phyloP scores from a whole-genome alignment of 305 asterid species.

The Fraxinus nigra region DNA sequence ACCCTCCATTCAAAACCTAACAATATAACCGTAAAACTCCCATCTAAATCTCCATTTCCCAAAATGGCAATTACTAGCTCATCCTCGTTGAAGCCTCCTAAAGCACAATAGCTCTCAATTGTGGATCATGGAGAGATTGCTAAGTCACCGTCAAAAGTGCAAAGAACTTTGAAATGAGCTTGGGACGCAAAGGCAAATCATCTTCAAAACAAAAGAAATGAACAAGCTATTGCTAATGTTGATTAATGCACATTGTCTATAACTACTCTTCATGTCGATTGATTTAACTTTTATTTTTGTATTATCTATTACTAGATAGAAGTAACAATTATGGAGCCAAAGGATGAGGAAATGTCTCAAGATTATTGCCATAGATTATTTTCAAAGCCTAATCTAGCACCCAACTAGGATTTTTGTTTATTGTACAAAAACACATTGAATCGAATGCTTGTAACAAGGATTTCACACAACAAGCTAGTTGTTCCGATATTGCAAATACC shows the following conservation, averaged over 20 bases:
- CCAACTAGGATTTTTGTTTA: neutral
- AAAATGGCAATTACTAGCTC: neutral
- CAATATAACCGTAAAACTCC: too few relatives aligned
- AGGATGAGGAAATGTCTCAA: neutral
- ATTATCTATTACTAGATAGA: neutral
- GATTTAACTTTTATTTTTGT: neutral
- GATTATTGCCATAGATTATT: neutral
- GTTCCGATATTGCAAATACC: neutral
- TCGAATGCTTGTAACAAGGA: neutral
- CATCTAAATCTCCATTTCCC: too few relatives aligned
- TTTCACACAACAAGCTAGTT: neutral
- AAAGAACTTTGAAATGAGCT: neutral
- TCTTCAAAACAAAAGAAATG: neutral
- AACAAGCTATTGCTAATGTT: neutral
- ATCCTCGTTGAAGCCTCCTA: neutral
- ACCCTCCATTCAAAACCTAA: too few relatives aligned
- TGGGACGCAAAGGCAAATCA: neutral
- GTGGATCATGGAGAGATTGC: neutral
- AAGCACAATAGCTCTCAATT: neutral
- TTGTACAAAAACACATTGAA: neutral
- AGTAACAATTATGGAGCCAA: neutral
- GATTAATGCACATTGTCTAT: neutral
- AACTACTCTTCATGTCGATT: neutral
- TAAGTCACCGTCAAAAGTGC: neutral
- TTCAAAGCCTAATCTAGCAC: neutral